These are phyloP conservation scores for Vigna hirtella DNA, from an alignment of 306 rosid species.

Conservation along the genomic window DNA sequence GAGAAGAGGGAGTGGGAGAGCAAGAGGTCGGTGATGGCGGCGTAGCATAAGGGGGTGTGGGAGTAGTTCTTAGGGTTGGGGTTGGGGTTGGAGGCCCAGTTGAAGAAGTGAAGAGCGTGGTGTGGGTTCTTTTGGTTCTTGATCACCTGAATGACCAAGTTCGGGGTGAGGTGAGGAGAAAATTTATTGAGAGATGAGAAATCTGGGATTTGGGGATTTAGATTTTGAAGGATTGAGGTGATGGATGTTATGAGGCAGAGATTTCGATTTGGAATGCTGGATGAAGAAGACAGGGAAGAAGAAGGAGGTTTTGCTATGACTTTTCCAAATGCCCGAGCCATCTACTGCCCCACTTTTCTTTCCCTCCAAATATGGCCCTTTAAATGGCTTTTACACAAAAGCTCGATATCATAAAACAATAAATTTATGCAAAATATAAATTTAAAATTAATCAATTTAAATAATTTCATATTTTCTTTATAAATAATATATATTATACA, in stretches of 20 bases:
- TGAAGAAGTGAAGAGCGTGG: constrained; percentile 49
- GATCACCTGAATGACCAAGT: constrained; percentile 41
- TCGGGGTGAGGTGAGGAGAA: constrained; percentile 37
- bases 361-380: no score
- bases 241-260: constrained; percentile 43
- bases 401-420: no score
- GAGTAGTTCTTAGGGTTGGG: constrained; percentile 40
- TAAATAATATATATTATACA: no score
- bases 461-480: no score
- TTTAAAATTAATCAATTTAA: no score
- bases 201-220: constrained; percentile 47
- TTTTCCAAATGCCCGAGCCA: constrained; percentile 31
- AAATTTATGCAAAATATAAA: no score
- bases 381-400: neutral
- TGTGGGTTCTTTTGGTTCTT: constrained; percentile 30
- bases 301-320: constrained; percentile 12
- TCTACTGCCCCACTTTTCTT: neutral
- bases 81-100: constrained; percentile 49
- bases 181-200: constrained; percentile 48
- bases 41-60: constrained; percentile 39
- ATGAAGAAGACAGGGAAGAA: neutral
- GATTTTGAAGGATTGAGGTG: constrained; percentile 49
- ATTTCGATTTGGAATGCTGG: constrained; percentile 27
- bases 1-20: constrained; percentile 63
- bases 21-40: constrained; percentile 43